These are phyloP conservation scores for Aspergillus clavatus DNA, from an alignment of 2,329 filamentous ascomycete species.

Conservation along the genomic window DNA sequence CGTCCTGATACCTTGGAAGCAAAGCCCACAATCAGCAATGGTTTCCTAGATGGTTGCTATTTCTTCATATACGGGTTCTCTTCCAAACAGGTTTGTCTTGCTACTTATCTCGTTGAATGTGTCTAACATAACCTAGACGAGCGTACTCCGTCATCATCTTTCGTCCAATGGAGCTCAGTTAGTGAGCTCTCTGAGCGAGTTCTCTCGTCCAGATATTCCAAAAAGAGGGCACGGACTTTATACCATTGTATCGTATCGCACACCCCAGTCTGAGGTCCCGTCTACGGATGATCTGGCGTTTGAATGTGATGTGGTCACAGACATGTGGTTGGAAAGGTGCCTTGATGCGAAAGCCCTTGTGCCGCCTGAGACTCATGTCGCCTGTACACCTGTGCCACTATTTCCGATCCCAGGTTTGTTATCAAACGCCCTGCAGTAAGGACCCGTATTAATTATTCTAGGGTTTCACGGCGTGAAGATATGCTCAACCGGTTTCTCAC, in stretches of 20 bases:
- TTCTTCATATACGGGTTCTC: constrained; percentile 61
- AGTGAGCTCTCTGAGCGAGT: constrained; percentile 30
- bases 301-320: constrained; percentile 60
- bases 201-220: constrained; percentile 30
- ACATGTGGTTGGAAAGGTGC: constrained; percentile 91
- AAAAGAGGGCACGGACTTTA: constrained; percentile 33
- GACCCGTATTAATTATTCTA: constrained; percentile 16
- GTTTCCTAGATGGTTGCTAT: constrained; percentile 51
- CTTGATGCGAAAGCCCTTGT: constrained; percentile 70
- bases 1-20: constrained; percentile 14
- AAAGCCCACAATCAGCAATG: constrained; percentile 32
- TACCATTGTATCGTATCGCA: constrained; percentile 39
- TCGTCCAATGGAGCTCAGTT: constrained; percentile 39
- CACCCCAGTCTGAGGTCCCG: constrained; percentile 29
- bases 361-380: constrained; percentile 63
- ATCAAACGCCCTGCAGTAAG: neutral
- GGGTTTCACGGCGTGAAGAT: constrained; percentile 68
- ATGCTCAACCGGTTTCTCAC: constrained; percentile 75
- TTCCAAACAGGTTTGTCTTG: constrained; percentile 46
- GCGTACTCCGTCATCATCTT: constrained; percentile 39
- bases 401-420: constrained; percentile 58
- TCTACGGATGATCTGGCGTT: constrained; percentile 38
- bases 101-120: neutral
- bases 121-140: constrained; percentile 24
- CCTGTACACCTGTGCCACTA: constrained; percentile 69